Percentiles rank a stretch among this genome's conserved stretches.
These are phyloP conservation scores for Dentipellis fragilis DNA, from an alignment of 768 basidiomycete genomes.

Conservation along the genomic window DNA sequence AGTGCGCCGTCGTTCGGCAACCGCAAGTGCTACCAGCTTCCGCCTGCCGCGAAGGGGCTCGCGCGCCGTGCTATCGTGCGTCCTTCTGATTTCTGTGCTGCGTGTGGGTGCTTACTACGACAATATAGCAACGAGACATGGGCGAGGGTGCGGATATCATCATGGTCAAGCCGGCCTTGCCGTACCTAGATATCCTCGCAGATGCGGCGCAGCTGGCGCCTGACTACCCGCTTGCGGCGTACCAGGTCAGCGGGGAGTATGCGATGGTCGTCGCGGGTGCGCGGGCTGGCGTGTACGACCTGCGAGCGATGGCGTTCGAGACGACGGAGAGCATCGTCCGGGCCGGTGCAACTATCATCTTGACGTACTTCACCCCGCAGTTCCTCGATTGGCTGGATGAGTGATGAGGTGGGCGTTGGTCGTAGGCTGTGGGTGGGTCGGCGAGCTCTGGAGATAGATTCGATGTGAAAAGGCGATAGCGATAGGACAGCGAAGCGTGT, in stretches of 20 bases:
- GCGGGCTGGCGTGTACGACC: slow-evolving; percentile 83
- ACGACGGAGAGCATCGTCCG: slow-evolving; percentile 84
- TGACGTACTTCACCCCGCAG: slow-evolving; percentile 95
- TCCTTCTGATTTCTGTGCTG: slow-evolving; percentile 7
- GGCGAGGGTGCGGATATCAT: slow-evolving; percentile 94
- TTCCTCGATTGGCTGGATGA: slow-evolving; percentile 79
- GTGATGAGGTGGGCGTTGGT: slow-evolving; percentile 5
- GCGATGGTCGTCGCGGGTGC: slow-evolving; percentile 97
- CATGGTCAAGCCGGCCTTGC: slow-evolving; percentile 96
- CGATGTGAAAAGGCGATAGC: background rate
- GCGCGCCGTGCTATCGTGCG: slow-evolving; percentile 88
- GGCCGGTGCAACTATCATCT: slow-evolving; percentile 82
- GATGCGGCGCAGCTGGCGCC: slow-evolving; percentile 75
- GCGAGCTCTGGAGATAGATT: too few relatives aligned
- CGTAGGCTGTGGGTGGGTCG: too few relatives aligned
- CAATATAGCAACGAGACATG: slow-evolving; percentile 68
- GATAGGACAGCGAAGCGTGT: background rate
- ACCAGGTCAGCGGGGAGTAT: slow-evolving; percentile 96
- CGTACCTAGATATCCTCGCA: slow-evolving; percentile 93
- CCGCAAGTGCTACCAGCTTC: slow-evolving; percentile 97
- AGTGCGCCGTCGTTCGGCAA: slow-evolving; percentile 92
- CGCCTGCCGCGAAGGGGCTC: slow-evolving; percentile 78
- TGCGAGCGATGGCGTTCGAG: slow-evolving; percentile 92
- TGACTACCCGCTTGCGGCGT: slow-evolving; percentile 90
- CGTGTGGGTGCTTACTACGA: background rate